Evolutionary conservation across 2,329 filamentous ascomycete genomes (phyloP).

Genomic region (Chlorencoelia australis): DNA sequence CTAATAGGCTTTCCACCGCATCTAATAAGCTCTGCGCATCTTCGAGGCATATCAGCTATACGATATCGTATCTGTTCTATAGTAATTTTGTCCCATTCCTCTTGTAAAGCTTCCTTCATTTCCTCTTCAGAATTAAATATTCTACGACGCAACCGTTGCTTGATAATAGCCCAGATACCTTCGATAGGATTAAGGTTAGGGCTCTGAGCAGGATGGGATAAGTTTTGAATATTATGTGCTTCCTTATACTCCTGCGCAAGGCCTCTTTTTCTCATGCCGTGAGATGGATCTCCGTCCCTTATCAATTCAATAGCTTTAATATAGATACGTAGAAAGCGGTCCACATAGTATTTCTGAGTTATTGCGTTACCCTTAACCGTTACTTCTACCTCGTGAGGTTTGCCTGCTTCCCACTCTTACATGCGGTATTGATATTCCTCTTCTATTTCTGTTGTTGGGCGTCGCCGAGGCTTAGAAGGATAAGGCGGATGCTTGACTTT

Average conservation of each 20-base stretch:
- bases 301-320: constrained; percentile 2
- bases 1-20: no score
- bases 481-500: not conserved
- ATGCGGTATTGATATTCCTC: constrained; percentile 4
- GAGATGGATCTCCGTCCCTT: no score
- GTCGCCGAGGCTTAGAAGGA: constrained; percentile 10
- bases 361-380: no score
- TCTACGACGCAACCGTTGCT: constrained; percentile 6
- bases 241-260: no score
- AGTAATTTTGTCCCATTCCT: constrained; percentile 10
- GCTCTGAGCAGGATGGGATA: constrained; percentile 1
- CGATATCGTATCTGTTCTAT: constrained; percentile 6
- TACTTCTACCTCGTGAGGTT: no score
- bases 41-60: constrained; percentile 5
- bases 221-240: no score
- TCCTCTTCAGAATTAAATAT: constrained; percentile 10
- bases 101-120: no score
- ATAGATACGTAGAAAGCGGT: constrained; percentile 9
- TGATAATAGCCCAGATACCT: constrained; percentile 10
- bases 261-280: no score
- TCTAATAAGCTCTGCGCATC: no score
- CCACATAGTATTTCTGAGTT: constrained; percentile 10
- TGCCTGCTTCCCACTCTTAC: constrained; percentile 8
- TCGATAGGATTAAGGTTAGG: no score
- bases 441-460: constrained; percentile 2